Conservation (phyloP, 2,329 filamentous ascomycete genomes). For the Sarocladium brachiariae region DNA sequence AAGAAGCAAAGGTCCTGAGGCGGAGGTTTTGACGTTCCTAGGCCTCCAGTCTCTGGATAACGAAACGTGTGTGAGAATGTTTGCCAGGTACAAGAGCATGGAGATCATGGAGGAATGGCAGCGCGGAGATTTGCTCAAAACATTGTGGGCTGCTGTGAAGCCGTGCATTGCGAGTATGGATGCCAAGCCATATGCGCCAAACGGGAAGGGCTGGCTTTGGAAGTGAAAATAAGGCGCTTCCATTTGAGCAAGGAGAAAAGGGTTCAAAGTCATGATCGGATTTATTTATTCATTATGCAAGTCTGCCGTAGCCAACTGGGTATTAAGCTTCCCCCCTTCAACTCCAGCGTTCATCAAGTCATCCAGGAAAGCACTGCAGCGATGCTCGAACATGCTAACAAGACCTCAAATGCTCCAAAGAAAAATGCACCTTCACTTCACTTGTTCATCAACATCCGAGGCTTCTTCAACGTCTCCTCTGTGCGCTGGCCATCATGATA, state of each 20-base stretch:
- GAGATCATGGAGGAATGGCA: conserved; percentile 17
- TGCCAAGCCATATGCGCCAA: conserved; percentile 15
- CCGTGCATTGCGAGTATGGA: conserved; percentile 15
- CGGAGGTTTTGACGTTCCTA: conserved; percentile 17
- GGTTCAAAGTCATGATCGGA: too few relatives aligned
- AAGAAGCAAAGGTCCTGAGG: conserved; percentile 10
- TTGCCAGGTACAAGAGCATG: conserved; percentile 17
- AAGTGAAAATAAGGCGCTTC: conserved; percentile 12
- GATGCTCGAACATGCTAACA: too few relatives aligned
- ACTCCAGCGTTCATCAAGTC: too few relatives aligned
- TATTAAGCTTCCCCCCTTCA: too few relatives aligned
- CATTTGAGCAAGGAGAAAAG: too few relatives aligned
- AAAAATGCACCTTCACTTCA: too few relatives aligned
- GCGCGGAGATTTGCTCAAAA: conserved; percentile 12
- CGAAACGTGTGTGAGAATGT: conserved; percentile 16
- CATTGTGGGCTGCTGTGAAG: conserved; percentile 18
- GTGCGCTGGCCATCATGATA: neutral
- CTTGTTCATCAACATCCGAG: neutral
- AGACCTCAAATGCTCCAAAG: neutral
- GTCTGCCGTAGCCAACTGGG: neutral
- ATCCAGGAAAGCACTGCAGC: neutral
- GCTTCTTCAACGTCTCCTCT: too few relatives aligned
- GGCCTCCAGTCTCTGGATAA: conserved; percentile 17
- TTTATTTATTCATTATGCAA: neutral
- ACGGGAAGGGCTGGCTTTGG: conserved; percentile 20